Evolutionary conservation across 1,139 yeast genomes (phyloP), one percentile per base, ranked within the genome.

Genomic region (Hyphopichia pseudoburtonii): DNA sequence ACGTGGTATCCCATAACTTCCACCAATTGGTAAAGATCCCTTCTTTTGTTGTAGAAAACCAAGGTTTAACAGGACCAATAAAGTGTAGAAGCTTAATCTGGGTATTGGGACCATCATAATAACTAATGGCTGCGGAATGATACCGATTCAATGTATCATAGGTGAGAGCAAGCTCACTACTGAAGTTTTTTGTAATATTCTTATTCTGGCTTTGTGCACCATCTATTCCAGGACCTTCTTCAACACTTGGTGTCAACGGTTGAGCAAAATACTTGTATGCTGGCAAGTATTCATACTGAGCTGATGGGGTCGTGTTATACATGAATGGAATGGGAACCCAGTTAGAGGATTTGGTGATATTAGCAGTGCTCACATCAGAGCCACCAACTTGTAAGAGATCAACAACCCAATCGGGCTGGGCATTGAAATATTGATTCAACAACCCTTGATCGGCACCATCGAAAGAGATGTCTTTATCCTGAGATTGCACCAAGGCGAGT

Each of bases 381-480:
- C 38, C 28, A 11, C 33, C 37, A 2, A 32, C 30, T 2, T 28
- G 34, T 8, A 54, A 43, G 17, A 51, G 32, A 11, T 44, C 44
- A n/a, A 36, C 43, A 2, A 70, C 69, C 76, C 76, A 70, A 48
- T 70, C 71, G 10, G 75, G 74, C 45, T 60, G 54, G 5, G 57
- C 57, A 42, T 77, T 81, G 57, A 88, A 88, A 56, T 76, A 86
- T 56, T 86, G 88, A 59, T 92, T 92, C 48, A 92, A 66, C 32
- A 92, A 68, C 9, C 97, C 97, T 61, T 92, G 97, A 60, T 92
- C 98, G 3, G 96, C 96, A 36, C 97, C 97, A 59, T 90, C 97
- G 54, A 89, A 87, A 0, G 92, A 79, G 7, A 60, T 49, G 15
- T 73, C 66, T 14, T 50, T 43, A 14, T 57, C 51, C 19, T 56